A percentile compares a stretch with the other conserved stretches of the same genome.
phyloP scores from a whole-genome alignment of 495 filamentous ascomycete genomes.

The Neurospora sp. region DNA sequence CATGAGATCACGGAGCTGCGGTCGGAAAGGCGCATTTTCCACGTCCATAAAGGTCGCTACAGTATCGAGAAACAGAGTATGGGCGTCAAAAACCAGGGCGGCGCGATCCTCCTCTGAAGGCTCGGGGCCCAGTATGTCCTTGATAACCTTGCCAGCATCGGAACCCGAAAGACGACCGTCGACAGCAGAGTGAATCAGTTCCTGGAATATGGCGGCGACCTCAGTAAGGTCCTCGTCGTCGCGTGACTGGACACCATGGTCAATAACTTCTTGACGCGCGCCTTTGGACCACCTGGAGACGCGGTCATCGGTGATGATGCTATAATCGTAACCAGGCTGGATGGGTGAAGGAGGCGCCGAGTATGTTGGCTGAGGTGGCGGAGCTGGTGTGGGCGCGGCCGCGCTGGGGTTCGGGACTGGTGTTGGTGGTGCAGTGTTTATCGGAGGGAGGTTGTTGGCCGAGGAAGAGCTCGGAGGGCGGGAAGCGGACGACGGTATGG shows the following conservation, averaged over 20 bases:
- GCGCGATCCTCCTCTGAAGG: conserved; percentile 32
- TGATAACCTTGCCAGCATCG: conserved; percentile 63
- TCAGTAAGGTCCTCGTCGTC: conserved; percentile 53
- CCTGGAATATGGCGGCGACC: conserved; percentile 69
- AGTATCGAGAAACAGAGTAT: conserved; percentile 69
- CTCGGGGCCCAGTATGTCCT: conserved; percentile 58
- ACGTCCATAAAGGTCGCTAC: conserved; percentile 64
- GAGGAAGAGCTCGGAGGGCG: conserved; percentile 38
- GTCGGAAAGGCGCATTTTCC: conserved; percentile 38
- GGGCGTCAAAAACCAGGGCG: conserved; percentile 43
- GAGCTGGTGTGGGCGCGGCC: conserved; percentile 11
- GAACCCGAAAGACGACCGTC: conserved; percentile 53
- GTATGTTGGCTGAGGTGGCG: conserved; percentile 2
- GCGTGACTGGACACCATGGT: conserved; percentile 44
- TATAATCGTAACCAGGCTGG: conserved; percentile 35
- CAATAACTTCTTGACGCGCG: conserved; percentile 41
- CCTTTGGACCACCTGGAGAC: conserved; percentile 34
- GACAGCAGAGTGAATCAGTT: conserved; percentile 63
- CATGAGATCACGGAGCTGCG: conserved; percentile 46
- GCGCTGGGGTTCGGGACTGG: conserved; percentile 2
- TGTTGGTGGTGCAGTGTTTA: not conserved
- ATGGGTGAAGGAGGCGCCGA: conserved; percentile 13
- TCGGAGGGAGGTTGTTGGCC: conserved; percentile 14
- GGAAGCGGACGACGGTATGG: conserved; percentile 27
- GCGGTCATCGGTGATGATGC: conserved; percentile 37